A percentile compares a stretch with the other conserved stretches of the same genome.
These are phyloP conservation scores for Dunaliella primolecta DNA, from an alignment of 139 green algal species.

Conservation along the genomic window DNA sequence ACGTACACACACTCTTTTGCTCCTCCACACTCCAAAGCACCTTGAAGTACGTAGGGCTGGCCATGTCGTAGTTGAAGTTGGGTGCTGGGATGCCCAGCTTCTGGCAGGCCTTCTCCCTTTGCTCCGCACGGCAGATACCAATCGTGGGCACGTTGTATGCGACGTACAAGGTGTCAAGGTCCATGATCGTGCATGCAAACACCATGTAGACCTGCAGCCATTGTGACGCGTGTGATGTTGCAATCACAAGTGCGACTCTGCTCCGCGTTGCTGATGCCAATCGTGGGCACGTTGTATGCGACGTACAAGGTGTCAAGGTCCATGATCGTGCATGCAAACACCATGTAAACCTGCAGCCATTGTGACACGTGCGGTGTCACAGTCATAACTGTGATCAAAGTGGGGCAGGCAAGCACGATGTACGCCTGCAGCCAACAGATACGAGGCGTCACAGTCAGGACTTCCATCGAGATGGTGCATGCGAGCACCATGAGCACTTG, in stretches of 20 bases:
- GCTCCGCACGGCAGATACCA: slow-evolving; percentile 56
- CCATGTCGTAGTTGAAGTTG: neutral
- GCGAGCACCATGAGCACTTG: too few relatives aligned
- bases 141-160: slow-evolving; percentile 55
- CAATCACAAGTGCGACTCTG: too few relatives aligned
- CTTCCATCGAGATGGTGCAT: too few relatives aligned
- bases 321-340: slow-evolving; percentile 40
- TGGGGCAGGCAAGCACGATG: neutral
- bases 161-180: slow-evolving; percentile 37
- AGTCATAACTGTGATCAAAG: too few relatives aligned
- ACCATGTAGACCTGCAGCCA: slow-evolving; percentile 35
- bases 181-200: slow-evolving; percentile 41
- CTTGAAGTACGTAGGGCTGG: neutral
- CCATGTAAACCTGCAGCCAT: slow-evolving; percentile 44
- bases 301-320: slow-evolving; percentile 40
- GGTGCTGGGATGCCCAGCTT: slow-evolving; percentile 31
- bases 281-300: slow-evolving; percentile 52
- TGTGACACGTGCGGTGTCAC: too few relatives aligned
- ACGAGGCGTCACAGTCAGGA: too few relatives aligned
- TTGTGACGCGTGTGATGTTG: neutral
- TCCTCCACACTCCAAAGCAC: too few relatives aligned
- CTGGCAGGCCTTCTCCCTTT: slow-evolving; percentile 52
- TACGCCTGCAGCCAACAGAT: too few relatives aligned
- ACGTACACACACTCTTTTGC: too few relatives aligned
- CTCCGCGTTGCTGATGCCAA: slow-evolving; percentile 56